Base-by-base conservation (phyloP, 176 grass and related monocot species). In the Pharus latifolius region DNA sequence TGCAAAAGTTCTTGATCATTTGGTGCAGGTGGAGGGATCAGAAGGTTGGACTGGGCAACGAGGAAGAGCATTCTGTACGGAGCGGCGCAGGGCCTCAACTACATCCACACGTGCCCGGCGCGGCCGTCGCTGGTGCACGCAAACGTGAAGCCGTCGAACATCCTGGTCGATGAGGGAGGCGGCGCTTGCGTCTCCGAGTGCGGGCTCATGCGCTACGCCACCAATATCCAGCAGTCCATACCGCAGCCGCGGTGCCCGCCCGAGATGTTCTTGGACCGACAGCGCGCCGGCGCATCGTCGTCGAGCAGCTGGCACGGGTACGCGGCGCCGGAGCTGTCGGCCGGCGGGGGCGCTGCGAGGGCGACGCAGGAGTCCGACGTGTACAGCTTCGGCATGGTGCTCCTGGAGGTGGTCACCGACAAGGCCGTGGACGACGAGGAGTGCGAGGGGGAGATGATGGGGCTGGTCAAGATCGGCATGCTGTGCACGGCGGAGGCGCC, bases 131-230 rank as follows among this genome's bases (percentile, higher is more conserved):
- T 83, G 31, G 90, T 87, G 44, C 90, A 90, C 77, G 90, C 76
- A 2, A 94, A 83, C 79, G 56, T 94, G 61, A 94, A 90, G 76
- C 90, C 90, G 42, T 83, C 90, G 13, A 94, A 94, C 79, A 83
- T 94, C 45, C 86, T 94, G 14, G 20, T 94, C 15, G 86, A 90
- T 45, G 90, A 94, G 63, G 83, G 79, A 53, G 82, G 86, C 55
- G 84, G 46, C 13, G 86, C 79, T 27, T 83, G 86, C 83, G 62
- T 94, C 11, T 76, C 90, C 4, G 90, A 94, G 74, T 83, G 86
- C 71, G 86, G 91, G 2, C 50, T 94, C 49, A 87, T 90, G 83
- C 66, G 80, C 59, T 87, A 83, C 49, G 79, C 86, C 23, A 29
- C 67, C 32, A 89, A 73, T 66, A 11, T 78, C 42, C 76, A 79